Evolutionary conservation across 768 basidiomycete species (phyloP), one percentile per base, ranked within the genome.

Genomic region (Phlebiopsis flavidoalba): DNA sequence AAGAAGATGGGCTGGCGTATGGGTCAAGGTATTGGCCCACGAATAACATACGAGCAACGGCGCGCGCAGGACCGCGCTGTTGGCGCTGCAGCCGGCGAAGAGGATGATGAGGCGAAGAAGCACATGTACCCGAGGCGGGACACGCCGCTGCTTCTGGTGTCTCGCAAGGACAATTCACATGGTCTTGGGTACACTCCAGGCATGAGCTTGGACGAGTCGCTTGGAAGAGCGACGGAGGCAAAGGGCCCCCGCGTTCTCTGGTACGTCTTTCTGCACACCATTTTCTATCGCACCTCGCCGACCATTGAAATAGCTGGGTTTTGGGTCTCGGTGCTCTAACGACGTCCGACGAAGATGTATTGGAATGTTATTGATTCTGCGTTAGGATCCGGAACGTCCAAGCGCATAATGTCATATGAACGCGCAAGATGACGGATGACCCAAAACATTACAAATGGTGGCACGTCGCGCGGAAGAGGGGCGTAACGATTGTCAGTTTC

Each of bases 281-380:
- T 15, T 24, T 45, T 3, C 36, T 17, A 2, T 24, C 36, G 10
- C 24, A 21, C 6, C 24, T 40, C 8, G 14, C 45, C 11, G 15
- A 22, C 40, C n/a, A n/a, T n/a, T 40, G 26, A 4, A 15, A 2
- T 57, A 90, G 91, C 87, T 69, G 93, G n/a, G 93, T 0, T 96
- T 95, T 67, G 94, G n/a, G 93, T 40, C 77, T 95, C 17, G 93
- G 93, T 5, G 92, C 91, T 1, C 73, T 94, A 97, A 96, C 68
- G 95, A 97, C 58, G 95, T n/a, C 93, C 1, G 95, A 98, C 53
- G 93, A 95, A 51, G 95, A 98, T 69, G 95, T n/a, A 95, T 68
- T 56, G 92, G 36, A 93, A 95, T 65, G 78, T 94, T 5, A 95
- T 95, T 65, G 91, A 93, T 65, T 74, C 76, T 43, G 0, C 53